phyloP scores from a whole-genome alignment of 2,329 filamentous ascomycete genomes.

The Botryotinia calthae region DNA sequence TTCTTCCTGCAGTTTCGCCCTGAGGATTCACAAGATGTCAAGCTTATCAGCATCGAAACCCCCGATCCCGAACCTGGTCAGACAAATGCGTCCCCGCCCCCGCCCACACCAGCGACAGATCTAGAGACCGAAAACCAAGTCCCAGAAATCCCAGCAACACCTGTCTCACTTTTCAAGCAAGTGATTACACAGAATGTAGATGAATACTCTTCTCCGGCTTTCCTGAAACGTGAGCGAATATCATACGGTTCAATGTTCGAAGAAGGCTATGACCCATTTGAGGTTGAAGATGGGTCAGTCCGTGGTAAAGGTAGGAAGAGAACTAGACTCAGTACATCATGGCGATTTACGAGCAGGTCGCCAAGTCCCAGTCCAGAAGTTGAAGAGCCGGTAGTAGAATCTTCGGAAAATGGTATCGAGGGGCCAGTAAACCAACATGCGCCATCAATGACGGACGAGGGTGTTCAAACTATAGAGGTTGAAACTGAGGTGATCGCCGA shows the following conservation, averaged over 20 bases:
- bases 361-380: slow-evolving; percentile 58
- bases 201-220: slow-evolving; percentile 75
- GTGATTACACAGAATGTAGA: slow-evolving; percentile 42
- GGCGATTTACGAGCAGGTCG: slow-evolving; percentile 72
- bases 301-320: slow-evolving; percentile 65
- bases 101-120: slow-evolving; percentile 28
- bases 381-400: slow-evolving; percentile 23
- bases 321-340: slow-evolving; percentile 64
- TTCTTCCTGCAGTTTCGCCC: slow-evolving; percentile 44
- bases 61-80: slow-evolving; percentile 34
- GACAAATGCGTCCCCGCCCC: slow-evolving; percentile 17
- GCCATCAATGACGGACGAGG: slow-evolving; percentile 42
- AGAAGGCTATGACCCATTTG: slow-evolving; percentile 62
- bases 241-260: slow-evolving; percentile 68
- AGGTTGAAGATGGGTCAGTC: slow-evolving; percentile 62
- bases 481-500: slow-evolving; percentile 31
- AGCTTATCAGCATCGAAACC: slow-evolving; percentile 54
- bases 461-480: slow-evolving; percentile 43
- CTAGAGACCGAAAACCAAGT: slow-evolving; percentile 20
- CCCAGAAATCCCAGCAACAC: slow-evolving; percentile 30
- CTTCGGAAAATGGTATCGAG: slow-evolving; percentile 15
- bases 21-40: slow-evolving; percentile 48
- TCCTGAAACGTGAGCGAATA: slow-evolving; percentile 67
- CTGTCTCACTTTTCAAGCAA: slow-evolving; percentile 28
- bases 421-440: slow-evolving; percentile 27